A percentile compares a stretch with the other conserved stretches of the same genome.
Evolutionary conservation across 106 monocot genomes (phyloP).

Genomic region (Acorus gramineus): DNA sequence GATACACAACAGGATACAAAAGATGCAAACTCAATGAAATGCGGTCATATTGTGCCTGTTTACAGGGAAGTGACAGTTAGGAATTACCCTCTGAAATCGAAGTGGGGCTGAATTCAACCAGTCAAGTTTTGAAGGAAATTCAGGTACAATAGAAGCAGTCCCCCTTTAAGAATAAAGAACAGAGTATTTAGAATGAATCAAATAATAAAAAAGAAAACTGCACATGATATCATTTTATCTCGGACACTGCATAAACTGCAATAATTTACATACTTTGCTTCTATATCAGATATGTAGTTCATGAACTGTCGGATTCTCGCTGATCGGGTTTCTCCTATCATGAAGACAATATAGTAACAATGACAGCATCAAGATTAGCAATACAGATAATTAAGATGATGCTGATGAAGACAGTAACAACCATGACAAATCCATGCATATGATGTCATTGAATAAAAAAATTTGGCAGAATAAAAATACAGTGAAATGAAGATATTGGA

Average conservation of each 20-base stretch:
- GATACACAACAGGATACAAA: too few relatives aligned
- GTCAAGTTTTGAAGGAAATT: constrained; percentile 86
- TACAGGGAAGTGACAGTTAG: neutral
- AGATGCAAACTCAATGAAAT: too few relatives aligned
- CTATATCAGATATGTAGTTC: constrained; percentile 68
- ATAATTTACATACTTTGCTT: constrained; percentile 39
- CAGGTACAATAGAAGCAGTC: constrained; percentile 55
- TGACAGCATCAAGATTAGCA: neutral
- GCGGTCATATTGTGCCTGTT: too few relatives aligned
- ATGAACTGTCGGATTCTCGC: constrained; percentile 58
- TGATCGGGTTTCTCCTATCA: constrained; percentile 33
- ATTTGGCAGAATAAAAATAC: too few relatives aligned
- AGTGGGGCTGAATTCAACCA: constrained; percentile 97
- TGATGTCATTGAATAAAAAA: too few relatives aligned
- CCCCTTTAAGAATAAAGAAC: constrained; percentile 30
- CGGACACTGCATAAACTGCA: neutral
- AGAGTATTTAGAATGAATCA: neutral
- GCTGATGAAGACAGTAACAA: too few relatives aligned
- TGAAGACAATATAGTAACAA: neutral
- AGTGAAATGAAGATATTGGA: too few relatives aligned
- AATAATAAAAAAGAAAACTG: too few relatives aligned
- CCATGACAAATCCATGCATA: too few relatives aligned
- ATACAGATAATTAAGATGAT: too few relatives aligned
- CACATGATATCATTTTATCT: too few relatives aligned
- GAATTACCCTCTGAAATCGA: constrained; percentile 62